Conservation (phyloP, 192 early-diverging fungal species). For the Umbelopsis sp. region DNA sequence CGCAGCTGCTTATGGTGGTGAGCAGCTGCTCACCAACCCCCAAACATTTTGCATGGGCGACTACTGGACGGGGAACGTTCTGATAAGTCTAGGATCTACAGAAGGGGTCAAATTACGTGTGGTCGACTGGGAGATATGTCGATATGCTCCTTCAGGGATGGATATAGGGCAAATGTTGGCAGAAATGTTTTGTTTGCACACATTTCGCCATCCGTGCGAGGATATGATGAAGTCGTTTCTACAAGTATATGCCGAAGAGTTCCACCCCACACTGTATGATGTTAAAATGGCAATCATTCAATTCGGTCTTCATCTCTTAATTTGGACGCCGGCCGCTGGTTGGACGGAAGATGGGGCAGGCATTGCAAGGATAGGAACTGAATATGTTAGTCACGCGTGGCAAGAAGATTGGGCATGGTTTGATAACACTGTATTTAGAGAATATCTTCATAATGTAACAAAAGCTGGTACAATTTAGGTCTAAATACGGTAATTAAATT, state of each 20-base stretch:
- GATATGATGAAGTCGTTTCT: conserved; percentile 37
- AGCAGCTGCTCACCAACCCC: conserved; percentile 38
- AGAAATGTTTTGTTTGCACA: conserved; percentile 35
- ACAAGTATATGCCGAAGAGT: conserved; percentile 33
- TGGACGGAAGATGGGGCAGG: conserved; percentile 39
- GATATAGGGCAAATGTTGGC: conserved; percentile 44
- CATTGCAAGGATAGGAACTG: conserved; percentile 33
- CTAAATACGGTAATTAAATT: neutral
- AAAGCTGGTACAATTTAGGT: neutral
- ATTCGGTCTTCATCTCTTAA: conserved; percentile 38
- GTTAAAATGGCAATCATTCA: conserved; percentile 41
- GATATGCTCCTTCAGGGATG: conserved; percentile 40
- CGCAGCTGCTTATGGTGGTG: conserved; percentile 37
- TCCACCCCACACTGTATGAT: conserved; percentile 30
- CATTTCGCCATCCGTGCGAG: conserved; percentile 40
- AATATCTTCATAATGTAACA: neutral
- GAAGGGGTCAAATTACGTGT: conserved; percentile 25
- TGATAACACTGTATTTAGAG: conserved; percentile 5
- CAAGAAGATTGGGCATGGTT: conserved; percentile 45
- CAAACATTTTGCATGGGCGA: conserved; percentile 43
- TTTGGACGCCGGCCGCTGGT: conserved; percentile 41
- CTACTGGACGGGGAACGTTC: conserved; percentile 44
- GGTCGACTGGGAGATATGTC: conserved; percentile 45
- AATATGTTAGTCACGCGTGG: conserved; percentile 43
- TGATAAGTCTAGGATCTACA: conserved; percentile 25